Percentiles rank a stretch among this genome's conserved stretches.
phyloP scores from a whole-genome alignment of 345 rosid species.

The Durio zibethinus region DNA sequence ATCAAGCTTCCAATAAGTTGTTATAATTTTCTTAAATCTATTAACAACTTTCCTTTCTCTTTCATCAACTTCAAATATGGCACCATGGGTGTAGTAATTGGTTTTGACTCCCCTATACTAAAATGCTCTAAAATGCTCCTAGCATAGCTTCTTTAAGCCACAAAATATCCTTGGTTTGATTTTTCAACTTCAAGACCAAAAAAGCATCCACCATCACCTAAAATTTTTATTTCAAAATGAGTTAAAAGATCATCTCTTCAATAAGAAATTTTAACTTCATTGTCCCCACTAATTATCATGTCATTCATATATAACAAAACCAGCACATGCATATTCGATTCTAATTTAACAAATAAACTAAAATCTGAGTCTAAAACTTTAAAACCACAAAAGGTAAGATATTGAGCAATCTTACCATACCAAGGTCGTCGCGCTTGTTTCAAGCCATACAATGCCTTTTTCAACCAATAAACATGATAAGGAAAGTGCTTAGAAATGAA shows the following conservation, averaged over 20 bases:
- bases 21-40: background rate
- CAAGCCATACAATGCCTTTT: background rate
- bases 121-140: background rate
- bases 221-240: background rate
- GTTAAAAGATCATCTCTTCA: background rate
- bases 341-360: background rate
- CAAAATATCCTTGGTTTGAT: background rate
- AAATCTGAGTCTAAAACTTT: background rate
- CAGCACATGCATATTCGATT: background rate
- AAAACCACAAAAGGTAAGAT: background rate
- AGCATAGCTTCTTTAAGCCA: background rate
- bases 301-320: background rate
- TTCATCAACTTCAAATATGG: background rate
- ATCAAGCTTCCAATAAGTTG: constrained; percentile 12
- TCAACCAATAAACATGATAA: background rate
- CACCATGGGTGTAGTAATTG: background rate
- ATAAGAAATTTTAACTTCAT: background rate
- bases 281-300: background rate
- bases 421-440: background rate
- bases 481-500: background rate
- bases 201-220: background rate
- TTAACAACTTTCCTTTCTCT: too few relatives aligned
- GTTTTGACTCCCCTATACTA: background rate
- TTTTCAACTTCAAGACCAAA: background rate
- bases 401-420: constrained; percentile 5